Conservation (phyloP, 805 yeast genomes). For the Ogataea populi-albae region DNA sequence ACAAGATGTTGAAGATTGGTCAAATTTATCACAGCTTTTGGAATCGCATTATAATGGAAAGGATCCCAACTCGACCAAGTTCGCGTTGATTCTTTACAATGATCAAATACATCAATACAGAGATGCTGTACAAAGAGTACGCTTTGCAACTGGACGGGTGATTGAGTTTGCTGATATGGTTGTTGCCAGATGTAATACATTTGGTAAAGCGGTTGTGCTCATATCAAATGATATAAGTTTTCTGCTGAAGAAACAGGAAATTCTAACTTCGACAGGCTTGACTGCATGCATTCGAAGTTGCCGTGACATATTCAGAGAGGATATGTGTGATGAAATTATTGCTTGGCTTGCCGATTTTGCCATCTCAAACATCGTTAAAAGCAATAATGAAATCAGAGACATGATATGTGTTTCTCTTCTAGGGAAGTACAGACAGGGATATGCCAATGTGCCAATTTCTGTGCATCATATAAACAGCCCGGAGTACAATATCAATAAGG, state of each 20-base stretch:
- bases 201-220: slow-evolving; percentile 70
- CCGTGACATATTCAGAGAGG: slow-evolving; percentile 74
- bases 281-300: slow-evolving; percentile 63
- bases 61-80: slow-evolving; percentile 47
- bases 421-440: slow-evolving; percentile 60
- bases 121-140: slow-evolving; percentile 68
- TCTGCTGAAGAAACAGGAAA: slow-evolving; percentile 52
- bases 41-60: slow-evolving; percentile 43
- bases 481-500: slow-evolving; percentile 32
- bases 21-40: slow-evolving; percentile 24
- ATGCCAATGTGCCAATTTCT: slow-evolving; percentile 17
- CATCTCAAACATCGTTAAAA: slow-evolving; percentile 49
- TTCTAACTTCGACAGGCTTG: slow-evolving; percentile 60
- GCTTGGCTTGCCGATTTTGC: slow-evolving; percentile 63
- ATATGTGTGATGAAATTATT: slow-evolving; percentile 70
- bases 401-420: slow-evolving; percentile 57
- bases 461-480: slow-evolving; percentile 17
- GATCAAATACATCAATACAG: slow-evolving; percentile 74
- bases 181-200: slow-evolving; percentile 54
- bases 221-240: slow-evolving; percentile 50
- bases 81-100: slow-evolving; percentile 63
- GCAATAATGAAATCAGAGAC: slow-evolving; percentile 45
- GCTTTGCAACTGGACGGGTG: slow-evolving; percentile 60
- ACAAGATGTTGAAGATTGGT: slow-evolving; percentile 24
- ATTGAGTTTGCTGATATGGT: slow-evolving; percentile 70